Evolutionary conservation across 1,284 basidiomycete species (phyloP).

Genomic region (Anthracocystis panici-leucophaei): DNA sequence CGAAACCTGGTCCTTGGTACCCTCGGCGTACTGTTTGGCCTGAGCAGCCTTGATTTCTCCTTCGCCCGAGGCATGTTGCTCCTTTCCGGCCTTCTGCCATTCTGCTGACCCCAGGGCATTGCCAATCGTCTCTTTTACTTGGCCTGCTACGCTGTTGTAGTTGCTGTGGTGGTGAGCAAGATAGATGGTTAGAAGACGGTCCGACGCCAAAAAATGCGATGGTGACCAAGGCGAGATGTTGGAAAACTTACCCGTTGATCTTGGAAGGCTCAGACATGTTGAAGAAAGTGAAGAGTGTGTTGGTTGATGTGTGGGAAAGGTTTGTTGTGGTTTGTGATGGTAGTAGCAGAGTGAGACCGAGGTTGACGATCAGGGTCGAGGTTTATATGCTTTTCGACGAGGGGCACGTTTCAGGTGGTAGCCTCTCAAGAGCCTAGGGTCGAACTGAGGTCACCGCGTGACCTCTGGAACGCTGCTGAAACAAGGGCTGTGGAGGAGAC

Average conservation of each 20-base stretch:
- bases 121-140: conserved; percentile 60
- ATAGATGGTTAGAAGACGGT: conserved; percentile 1
- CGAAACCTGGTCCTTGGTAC: conserved; percentile 59
- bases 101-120: conserved; percentile 54
- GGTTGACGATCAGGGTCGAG: conserved; percentile 3
- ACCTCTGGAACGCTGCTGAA: conserved; percentile 3
- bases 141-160: conserved; percentile 55
- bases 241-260: conserved; percentile 44
- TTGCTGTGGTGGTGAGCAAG: conserved; percentile 24
- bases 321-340: conserved; percentile 1
- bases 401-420: neutral
- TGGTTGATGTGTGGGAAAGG: conserved; percentile 11
- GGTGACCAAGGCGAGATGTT: neutral
- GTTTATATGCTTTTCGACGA: conserved; percentile 31
- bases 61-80: conserved; percentile 63
- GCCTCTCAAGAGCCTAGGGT: neutral
- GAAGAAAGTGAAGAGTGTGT: conserved; percentile 19
- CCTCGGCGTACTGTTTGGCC: conserved; percentile 63
- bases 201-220: neutral
- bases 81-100: conserved; percentile 59
- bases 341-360: conserved; percentile 2
- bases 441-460: conserved; percentile 5
- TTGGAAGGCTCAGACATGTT: conserved; percentile 60
- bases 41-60: conserved; percentile 60
- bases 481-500: conserved; percentile 7